Conservation (phyloP, 129 eudicot genomes). For the Pulicaria dysenterica region DNA sequence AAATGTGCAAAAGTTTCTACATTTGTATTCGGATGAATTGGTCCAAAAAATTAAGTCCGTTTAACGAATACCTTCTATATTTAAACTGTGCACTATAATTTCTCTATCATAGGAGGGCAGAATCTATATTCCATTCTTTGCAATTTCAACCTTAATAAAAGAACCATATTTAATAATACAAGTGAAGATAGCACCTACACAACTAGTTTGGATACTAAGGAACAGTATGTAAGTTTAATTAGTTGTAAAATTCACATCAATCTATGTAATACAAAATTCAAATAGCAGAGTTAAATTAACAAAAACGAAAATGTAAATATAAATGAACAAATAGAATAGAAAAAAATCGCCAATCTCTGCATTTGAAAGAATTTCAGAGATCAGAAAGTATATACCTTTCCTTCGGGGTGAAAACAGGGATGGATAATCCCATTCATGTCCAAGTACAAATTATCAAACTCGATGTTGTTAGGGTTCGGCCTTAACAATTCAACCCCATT, state of each 20-base stretch:
- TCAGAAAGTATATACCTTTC: conserved; percentile 50
- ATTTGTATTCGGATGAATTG: too few relatives aligned
- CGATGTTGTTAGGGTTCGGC: conserved; percentile 88
- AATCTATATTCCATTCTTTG: too few relatives aligned
- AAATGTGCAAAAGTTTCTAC: too few relatives aligned
- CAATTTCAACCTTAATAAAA: too few relatives aligned
- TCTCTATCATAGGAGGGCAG: too few relatives aligned
- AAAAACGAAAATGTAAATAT: not conserved
- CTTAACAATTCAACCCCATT: conserved; percentile 55
- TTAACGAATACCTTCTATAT: too few relatives aligned
- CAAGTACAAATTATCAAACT: conserved; percentile 82
- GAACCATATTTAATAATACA: too few relatives aligned
- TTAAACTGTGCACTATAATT: too few relatives aligned
- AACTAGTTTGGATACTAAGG: too few relatives aligned
- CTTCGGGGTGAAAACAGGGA: conserved; percentile 95
- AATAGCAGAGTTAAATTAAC: not conserved
- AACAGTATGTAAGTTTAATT: not conserved
- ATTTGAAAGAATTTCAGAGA: not conserved
- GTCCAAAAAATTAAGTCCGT: too few relatives aligned
- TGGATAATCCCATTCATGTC: conserved; percentile 98
- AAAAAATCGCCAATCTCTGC: not conserved
- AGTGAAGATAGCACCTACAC: too few relatives aligned
- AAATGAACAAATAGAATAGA: too few relatives aligned
- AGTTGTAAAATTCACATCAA: not conserved
- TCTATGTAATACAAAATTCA: not conserved